Evolutionary conservation across 805 yeast species (phyloP).

Genomic region (Priceomyces medius): DNA sequence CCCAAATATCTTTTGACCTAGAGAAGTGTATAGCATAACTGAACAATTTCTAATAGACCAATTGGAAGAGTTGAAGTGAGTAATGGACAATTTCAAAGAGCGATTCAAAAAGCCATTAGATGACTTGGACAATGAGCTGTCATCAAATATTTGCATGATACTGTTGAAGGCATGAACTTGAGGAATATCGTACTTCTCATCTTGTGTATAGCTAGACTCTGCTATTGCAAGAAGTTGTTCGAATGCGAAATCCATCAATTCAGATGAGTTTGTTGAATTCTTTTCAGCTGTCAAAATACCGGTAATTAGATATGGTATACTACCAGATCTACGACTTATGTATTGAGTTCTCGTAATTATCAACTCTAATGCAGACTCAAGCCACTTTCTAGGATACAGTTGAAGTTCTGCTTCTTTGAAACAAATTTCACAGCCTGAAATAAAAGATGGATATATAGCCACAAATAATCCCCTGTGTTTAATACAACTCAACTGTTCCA

Average conservation of each 20-base stretch:
- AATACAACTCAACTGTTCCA: constrained; percentile 67
- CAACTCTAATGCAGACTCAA: constrained; percentile 51
- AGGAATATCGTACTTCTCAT: constrained; percentile 66
- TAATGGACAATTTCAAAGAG: constrained; percentile 60
- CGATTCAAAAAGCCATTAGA: constrained; percentile 53
- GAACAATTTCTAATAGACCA: constrained; percentile 95
- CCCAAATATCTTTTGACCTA: constrained; percentile 81
- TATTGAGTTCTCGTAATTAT: constrained; percentile 60
- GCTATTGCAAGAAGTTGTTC: constrained; percentile 56
- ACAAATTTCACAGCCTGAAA: constrained; percentile 63
- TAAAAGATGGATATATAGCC: constrained; percentile 79
- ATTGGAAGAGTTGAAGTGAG: constrained; percentile 58
- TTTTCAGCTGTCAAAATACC: constrained; percentile 60
- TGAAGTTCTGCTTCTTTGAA: constrained; percentile 24
- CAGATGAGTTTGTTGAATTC: constrained; percentile 25
- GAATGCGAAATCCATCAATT: constrained; percentile 51
- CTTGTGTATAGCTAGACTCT: constrained; percentile 43
- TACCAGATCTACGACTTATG: constrained; percentile 89
- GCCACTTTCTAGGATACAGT: constrained; percentile 54
- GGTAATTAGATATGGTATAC: constrained; percentile 77
- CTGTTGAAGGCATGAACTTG: constrained; percentile 94
- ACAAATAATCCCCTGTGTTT: constrained; percentile 93
- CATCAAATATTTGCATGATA: constrained; percentile 70
- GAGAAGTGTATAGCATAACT: constrained; percentile 84
- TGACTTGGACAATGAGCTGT: constrained; percentile 57